These are phyloP conservation scores for Dalbergia cultrata DNA, from an alignment of 306 rosid species.

Conservation along the genomic window DNA sequence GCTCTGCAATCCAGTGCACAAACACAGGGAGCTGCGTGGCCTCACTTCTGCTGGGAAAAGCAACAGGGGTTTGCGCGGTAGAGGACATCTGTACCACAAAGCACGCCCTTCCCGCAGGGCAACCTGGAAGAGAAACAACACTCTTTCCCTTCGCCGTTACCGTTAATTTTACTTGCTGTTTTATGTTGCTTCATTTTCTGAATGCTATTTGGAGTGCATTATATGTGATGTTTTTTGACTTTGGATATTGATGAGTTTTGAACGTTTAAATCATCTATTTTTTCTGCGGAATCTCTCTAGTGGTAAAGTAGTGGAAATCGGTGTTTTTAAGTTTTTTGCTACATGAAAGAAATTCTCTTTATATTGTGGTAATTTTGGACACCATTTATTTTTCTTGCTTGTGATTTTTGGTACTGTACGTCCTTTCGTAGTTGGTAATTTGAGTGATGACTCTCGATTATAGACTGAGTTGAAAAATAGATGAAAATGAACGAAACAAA, in stretches of 20 bases:
- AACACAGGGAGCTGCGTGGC: conserved; percentile 87
- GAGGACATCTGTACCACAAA: conserved; percentile 79
- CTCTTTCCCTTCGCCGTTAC: conserved; percentile 83
- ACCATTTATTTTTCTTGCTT: too few species aligned
- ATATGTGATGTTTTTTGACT: not conserved
- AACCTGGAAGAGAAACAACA: conserved; percentile 90
- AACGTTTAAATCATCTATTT: not conserved
- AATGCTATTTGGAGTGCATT: conserved; percentile 19
- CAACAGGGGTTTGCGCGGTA: conserved; percentile 80
- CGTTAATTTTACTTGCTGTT: conserved; percentile 53
- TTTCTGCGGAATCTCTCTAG: not conserved
- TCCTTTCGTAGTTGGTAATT: too few species aligned
- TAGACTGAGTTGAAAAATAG: too few species aligned
- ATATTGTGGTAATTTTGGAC: not conserved
- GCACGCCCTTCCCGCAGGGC: conserved; percentile 86
- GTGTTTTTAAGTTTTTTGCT: not conserved
- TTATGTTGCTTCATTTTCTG: not conserved
- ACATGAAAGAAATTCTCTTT: not conserved
- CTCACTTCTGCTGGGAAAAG: conserved; percentile 86
- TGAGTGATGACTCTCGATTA: too few species aligned
- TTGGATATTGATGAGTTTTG: conserved; percentile 33
- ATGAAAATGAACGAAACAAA: too few species aligned
- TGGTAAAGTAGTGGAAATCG: not conserved
- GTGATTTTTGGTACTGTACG: too few species aligned
- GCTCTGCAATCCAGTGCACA: conserved; percentile 82